phyloP scores from a whole-genome alignment of 164 flowering plant species.

The Chloranthus sessilifolius region DNA sequence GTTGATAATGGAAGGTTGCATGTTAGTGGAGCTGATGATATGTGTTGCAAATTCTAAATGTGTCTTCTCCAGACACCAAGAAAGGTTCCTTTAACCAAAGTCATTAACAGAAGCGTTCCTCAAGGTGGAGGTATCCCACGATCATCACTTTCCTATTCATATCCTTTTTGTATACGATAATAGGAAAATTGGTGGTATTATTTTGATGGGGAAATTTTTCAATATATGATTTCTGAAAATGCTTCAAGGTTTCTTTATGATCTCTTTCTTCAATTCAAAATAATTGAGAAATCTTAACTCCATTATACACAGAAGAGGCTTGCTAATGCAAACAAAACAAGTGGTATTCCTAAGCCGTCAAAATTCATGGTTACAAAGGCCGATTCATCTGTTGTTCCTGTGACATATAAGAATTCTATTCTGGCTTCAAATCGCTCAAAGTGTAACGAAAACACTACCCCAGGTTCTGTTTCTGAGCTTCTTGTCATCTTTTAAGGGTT shows the following conservation, averaged over 20 bases:
- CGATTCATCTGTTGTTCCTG: constrained; percentile 21
- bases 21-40: neutral
- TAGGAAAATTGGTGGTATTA: too few species aligned
- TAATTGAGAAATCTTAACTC: constrained; percentile 59
- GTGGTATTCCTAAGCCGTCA: constrained; percentile 29
- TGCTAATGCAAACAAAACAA: constrained; percentile 26
- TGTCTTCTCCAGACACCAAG: constrained; percentile 30
- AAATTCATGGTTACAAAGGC: constrained; percentile 33
- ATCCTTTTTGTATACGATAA: constrained; percentile 72
- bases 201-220: too few species aligned
- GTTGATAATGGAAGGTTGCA: neutral
- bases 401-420: constrained; percentile 20
- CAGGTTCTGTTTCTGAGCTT: constrained; percentile 31
- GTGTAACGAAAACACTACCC: constrained; percentile 25
- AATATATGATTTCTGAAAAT: neutral
- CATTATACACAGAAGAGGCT: constrained; percentile 53
- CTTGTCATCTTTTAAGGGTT: constrained; percentile 1
- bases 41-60: constrained; percentile 2
- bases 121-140: constrained; percentile 43
- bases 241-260: too few species aligned
- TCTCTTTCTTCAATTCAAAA: too few species aligned
- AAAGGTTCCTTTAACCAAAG: constrained; percentile 33
- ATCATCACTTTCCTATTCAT: constrained; percentile 48
- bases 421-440: constrained; percentile 23
- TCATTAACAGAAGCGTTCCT: constrained; percentile 27